Percentiles rank a stretch among this genome's conserved stretches.
Conservation (phyloP, 352 stramenopile species). For the Pythium utonaiense region DNA sequence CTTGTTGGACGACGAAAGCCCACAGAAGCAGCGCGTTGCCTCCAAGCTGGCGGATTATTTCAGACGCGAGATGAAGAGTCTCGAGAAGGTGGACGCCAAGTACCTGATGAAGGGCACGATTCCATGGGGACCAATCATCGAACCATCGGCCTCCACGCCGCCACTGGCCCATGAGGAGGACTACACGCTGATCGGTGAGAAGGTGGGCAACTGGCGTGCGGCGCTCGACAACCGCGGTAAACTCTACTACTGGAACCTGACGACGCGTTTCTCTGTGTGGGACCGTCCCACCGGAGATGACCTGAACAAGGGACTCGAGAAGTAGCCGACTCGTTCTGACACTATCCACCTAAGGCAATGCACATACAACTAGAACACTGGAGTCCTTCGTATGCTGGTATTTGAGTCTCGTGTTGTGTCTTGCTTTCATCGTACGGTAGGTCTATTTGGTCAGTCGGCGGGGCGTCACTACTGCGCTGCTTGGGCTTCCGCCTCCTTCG, state of each 20-base stretch:
- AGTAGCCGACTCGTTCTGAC: slow-evolving; percentile 19
- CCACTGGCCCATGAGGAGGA: slow-evolving; percentile 38
- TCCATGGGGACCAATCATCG: slow-evolving; percentile 53
- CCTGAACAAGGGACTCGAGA: slow-evolving; percentile 47
- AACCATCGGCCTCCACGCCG: slow-evolving; percentile 1
- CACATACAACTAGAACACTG: background rate
- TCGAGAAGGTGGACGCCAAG: slow-evolving; percentile 73
- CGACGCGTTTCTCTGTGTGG: slow-evolving; percentile 79
- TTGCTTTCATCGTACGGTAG: background rate
- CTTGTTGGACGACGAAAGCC: slow-evolving; percentile 69
- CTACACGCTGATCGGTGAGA: slow-evolving; percentile 77
- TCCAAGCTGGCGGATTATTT: slow-evolving; percentile 65
- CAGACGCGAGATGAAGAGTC: slow-evolving; percentile 75
- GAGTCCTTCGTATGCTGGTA: background rate
- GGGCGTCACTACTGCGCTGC: background rate
- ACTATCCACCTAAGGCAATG: background rate
- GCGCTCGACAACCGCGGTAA: slow-evolving; percentile 83
- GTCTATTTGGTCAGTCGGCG: background rate
- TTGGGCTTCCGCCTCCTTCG: slow-evolving; percentile 16
- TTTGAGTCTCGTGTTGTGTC: background rate
- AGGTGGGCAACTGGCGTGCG: slow-evolving; percentile 81
- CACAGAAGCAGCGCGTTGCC: slow-evolving; percentile 50
- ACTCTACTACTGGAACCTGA: slow-evolving; percentile 88
- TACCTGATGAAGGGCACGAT: slow-evolving; percentile 73
- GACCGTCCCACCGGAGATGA: slow-evolving; percentile 58